Conservation (phyloP, 352 stramenopile species). For the Thraustochytrium sp. region DNA sequence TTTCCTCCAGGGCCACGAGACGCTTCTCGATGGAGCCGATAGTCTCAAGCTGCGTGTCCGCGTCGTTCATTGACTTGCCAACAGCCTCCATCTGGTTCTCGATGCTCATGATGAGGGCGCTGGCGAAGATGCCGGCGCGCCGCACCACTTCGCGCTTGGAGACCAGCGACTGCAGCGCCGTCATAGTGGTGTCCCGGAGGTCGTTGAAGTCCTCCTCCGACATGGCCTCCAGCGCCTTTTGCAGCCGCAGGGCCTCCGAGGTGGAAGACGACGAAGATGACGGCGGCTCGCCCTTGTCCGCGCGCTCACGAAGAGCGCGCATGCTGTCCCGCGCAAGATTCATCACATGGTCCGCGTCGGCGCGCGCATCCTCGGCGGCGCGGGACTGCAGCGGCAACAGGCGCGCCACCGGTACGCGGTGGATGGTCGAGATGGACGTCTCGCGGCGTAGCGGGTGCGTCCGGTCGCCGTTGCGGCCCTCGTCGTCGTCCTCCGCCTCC, state of each 20-base stretch:
- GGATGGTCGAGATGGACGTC: not conserved
- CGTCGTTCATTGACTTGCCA: not conserved
- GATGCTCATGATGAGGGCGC: not conserved
- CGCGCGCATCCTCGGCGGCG: not conserved
- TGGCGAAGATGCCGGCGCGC: not conserved
- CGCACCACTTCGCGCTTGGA: not conserved
- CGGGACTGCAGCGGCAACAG: not conserved
- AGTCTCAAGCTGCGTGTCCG: not conserved
- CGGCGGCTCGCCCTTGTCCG: not conserved
- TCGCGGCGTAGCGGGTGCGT: not conserved
- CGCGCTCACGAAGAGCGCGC: not conserved
- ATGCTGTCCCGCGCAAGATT: not conserved
- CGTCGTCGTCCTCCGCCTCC: not conserved
- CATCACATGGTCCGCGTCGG: not conserved
- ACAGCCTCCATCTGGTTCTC: not conserved
- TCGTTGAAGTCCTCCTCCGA: not conserved
- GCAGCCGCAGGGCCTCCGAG: not conserved
- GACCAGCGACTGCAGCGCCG: not conserved
- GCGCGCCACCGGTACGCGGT: not conserved
- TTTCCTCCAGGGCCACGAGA: not conserved
- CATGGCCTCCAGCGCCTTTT: not conserved
- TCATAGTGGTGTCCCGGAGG: not conserved
- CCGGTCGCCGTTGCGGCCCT: too few relatives aligned
- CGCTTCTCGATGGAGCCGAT: not conserved
- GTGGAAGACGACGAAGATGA: too few relatives aligned